Conservation (phyloP, 1,284 basidiomycete genomes). For the Naganishia albida region DNA sequence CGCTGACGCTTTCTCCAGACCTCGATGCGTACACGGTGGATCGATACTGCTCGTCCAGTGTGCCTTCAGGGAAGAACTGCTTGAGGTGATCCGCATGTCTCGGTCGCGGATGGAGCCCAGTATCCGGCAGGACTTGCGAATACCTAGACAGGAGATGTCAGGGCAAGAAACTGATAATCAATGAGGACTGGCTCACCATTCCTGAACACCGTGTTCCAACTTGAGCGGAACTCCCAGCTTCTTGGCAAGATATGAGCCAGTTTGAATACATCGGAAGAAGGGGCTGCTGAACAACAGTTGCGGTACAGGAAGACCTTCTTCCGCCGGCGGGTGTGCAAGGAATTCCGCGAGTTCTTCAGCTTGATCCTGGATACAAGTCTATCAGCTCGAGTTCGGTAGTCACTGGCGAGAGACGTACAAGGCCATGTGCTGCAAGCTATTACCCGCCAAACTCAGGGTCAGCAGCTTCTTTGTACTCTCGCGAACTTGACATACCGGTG, state of each 20-base stretch:
- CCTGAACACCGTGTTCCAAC: slow-evolving; percentile 56
- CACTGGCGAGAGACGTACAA: slow-evolving; percentile 36
- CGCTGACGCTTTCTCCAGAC: slow-evolving; percentile 53
- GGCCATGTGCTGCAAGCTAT: slow-evolving; percentile 56
- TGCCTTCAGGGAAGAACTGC: slow-evolving; percentile 42
- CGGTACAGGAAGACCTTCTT: slow-evolving; percentile 43
- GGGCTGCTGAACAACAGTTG: slow-evolving; percentile 48
- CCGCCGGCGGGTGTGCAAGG: slow-evolving; percentile 36
- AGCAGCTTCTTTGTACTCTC: not conserved
- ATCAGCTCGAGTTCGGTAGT: slow-evolving; percentile 36
- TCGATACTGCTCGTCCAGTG: slow-evolving; percentile 45
- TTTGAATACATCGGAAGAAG: slow-evolving; percentile 59
- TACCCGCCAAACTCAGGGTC: not conserved
- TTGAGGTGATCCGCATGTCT: slow-evolving; percentile 39
- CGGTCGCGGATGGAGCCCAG: slow-evolving; percentile 51
- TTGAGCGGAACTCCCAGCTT: slow-evolving; percentile 45
- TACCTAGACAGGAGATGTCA: too few relatives aligned
- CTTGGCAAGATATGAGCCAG: slow-evolving; percentile 51
- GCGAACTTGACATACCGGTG: slow-evolving; percentile 17
- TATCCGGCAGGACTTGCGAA: slow-evolving; percentile 42
- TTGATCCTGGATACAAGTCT: slow-evolving; percentile 32
- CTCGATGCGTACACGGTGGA: slow-evolving; percentile 55
- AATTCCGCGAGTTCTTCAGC: slow-evolving; percentile 42
- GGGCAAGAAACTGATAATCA: too few relatives aligned
- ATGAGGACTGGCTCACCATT: slow-evolving; percentile 51